Conservation (phyloP, 129 eudicot species). For the Oenanthe sinensis region DNA sequence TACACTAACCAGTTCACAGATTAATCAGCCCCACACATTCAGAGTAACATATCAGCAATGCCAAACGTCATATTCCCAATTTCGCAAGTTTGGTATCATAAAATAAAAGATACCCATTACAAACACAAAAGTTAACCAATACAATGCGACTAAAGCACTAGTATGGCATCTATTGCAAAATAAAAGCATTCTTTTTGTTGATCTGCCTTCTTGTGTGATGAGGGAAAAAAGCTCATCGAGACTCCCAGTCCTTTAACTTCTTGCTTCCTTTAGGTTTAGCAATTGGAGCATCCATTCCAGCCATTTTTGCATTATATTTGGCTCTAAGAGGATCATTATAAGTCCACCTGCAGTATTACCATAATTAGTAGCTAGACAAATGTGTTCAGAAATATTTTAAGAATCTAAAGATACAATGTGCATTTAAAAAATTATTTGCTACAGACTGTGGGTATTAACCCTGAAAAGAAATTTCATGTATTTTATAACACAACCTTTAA, state of each 20-base stretch:
- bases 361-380: neutral
- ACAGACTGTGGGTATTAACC: neutral
- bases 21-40: neutral
- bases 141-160: neutral
- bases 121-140: neutral
- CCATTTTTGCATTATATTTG: constrained; percentile 88
- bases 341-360: constrained; percentile 62
- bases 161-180: neutral
- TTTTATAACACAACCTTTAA: neutral
- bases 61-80: neutral
- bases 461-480: neutral
- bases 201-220: neutral
- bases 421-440: neutral
- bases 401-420: neutral
- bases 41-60: neutral
- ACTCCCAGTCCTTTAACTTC: constrained; percentile 84
- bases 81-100: neutral
- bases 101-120: neutral
- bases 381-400: neutral
- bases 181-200: neutral
- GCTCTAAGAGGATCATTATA: constrained; percentile 74
- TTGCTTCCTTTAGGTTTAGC: constrained; percentile 91
- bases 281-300: constrained; percentile 77
- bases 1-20: neutral
- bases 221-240: constrained; percentile 20